Percentiles rank a stretch among this genome's conserved stretches.
Evolutionary conservation across 2,329 filamentous ascomycete species (phyloP).

Genomic region (Diaporthe sp.): DNA sequence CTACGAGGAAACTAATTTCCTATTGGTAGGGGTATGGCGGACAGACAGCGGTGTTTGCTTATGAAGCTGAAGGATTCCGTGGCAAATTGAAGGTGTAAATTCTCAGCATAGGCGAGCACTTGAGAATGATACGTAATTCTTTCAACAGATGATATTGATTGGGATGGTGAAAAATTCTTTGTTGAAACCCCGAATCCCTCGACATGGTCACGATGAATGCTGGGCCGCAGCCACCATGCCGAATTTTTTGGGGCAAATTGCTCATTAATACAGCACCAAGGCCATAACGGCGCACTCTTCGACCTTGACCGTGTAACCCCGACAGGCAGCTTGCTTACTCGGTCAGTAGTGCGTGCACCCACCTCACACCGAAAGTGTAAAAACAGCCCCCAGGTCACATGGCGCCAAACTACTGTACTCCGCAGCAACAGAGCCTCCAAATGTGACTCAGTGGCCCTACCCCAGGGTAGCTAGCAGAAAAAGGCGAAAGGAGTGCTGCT

Average conservation of each 20-base stretch:
- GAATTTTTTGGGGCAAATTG: not conserved
- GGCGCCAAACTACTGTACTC: not conserved
- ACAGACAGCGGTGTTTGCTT: no score
- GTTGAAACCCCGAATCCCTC: not conserved
- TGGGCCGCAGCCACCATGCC: not conserved
- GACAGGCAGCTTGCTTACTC: not conserved
- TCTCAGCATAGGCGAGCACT: not conserved
- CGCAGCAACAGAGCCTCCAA: slow-evolving; percentile 24
- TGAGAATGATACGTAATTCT: not conserved
- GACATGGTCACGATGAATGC: not conserved
- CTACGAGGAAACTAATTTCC: not conserved
- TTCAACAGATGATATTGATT: not conserved
- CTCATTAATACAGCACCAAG: not conserved
- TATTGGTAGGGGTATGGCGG: not conserved
- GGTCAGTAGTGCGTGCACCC: not conserved
- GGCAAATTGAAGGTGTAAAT: not conserved
- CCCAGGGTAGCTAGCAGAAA: not conserved
- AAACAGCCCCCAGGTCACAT: slow-evolving; percentile 25
- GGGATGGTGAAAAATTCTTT: not conserved
- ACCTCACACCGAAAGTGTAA: slow-evolving; percentile 15
- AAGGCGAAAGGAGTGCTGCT: not conserved
- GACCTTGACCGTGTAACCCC: slow-evolving; percentile 7
- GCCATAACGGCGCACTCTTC: not conserved
- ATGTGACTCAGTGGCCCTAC: not conserved
- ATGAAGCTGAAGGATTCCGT: not conserved